Evolutionary conservation across 768 basidiomycete species (phyloP).

Genomic region (Mycena leptocephala): DNA sequence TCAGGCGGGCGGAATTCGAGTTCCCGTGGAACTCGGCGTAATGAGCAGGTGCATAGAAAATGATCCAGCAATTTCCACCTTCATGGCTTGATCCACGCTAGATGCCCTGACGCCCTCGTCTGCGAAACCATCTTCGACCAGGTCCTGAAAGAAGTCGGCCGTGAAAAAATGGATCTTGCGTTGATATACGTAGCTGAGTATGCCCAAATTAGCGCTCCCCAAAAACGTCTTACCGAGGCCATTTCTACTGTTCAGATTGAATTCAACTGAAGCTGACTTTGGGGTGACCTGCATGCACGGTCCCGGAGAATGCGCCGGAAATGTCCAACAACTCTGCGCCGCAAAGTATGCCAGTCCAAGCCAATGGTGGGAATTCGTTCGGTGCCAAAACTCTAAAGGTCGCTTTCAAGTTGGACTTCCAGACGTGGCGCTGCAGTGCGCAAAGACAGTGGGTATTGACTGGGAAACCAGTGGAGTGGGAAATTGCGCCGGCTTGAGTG

Average conservation of each 20-base stretch:
- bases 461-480: conserved; percentile 77
- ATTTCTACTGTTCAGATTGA: conserved; percentile 61
- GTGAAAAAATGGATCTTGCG: conserved; percentile 76
- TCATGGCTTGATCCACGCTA: not conserved
- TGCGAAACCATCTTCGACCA: conserved; percentile 87
- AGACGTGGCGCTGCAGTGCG: conserved; percentile 78
- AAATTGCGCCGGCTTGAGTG: conserved; percentile 74
- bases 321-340: conserved; percentile 91
- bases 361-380: conserved; percentile 87
- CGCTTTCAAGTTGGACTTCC: conserved; percentile 75
- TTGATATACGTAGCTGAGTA: conserved; percentile 85
- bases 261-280: conserved; percentile 77
- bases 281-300: conserved; percentile 92
- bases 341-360: conserved; percentile 67
- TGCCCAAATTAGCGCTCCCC: conserved; percentile 42
- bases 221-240: conserved; percentile 19
- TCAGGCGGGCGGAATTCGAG: conserved; percentile 48
- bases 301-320: conserved; percentile 86
- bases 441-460: conserved; percentile 72
- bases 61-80: not conserved
- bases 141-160: conserved; percentile 74
- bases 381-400: conserved; percentile 84
- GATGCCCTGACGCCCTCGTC: conserved; percentile 85
- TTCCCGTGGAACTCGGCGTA: conserved; percentile 66
- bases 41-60: conserved; percentile 62